These are phyloP conservation scores for Mortierella sp. DNA, from an alignment of 371 early-diverging fungal genomes.

Conservation along the genomic window DNA sequence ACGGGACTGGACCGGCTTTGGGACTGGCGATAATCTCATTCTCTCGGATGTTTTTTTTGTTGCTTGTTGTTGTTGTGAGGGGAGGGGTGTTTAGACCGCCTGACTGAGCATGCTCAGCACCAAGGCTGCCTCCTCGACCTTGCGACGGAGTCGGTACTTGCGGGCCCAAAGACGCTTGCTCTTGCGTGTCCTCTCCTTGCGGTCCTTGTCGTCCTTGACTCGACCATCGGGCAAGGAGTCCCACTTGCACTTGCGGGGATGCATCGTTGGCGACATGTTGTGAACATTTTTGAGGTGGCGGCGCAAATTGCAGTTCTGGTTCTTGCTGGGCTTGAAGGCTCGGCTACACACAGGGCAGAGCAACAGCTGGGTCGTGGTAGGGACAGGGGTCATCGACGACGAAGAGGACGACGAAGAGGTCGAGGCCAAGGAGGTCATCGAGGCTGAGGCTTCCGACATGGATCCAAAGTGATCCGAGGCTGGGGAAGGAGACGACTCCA, in stretches of 20 bases:
- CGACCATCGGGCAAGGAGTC: constrained; percentile 57
- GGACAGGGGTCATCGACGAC: constrained; percentile 18
- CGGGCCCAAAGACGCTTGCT: constrained; percentile 58
- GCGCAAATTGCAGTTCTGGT: constrained; percentile 46
- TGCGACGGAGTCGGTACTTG: constrained; percentile 58
- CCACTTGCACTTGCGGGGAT: constrained; percentile 59
- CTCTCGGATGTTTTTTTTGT: constrained; percentile 23
- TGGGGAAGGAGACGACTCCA: constrained; percentile 20
- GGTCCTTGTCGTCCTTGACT: constrained; percentile 59
- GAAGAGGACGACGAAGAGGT: constrained; percentile 17
- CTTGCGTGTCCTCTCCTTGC: constrained; percentile 56
- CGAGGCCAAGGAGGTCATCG: constrained; percentile 36
- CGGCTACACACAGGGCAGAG: constrained; percentile 49
- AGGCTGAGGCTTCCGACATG: constrained; percentile 39
- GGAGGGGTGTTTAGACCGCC: constrained; percentile 27
- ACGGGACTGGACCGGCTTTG: not conserved
- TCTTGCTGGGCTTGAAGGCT: constrained; percentile 53
- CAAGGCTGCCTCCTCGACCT: constrained; percentile 57
- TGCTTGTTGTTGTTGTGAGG: constrained; percentile 17
- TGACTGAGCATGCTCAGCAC: constrained; percentile 58
- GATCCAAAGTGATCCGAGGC: constrained; percentile 18
- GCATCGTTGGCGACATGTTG: constrained; percentile 55
- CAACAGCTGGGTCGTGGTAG: constrained; percentile 37
- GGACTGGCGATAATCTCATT: no score
- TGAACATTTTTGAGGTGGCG: constrained; percentile 56